Evolutionary conservation across 2,329 filamentous ascomycete genomes (phyloP).

Genomic region (Apiospora sp.): DNA sequence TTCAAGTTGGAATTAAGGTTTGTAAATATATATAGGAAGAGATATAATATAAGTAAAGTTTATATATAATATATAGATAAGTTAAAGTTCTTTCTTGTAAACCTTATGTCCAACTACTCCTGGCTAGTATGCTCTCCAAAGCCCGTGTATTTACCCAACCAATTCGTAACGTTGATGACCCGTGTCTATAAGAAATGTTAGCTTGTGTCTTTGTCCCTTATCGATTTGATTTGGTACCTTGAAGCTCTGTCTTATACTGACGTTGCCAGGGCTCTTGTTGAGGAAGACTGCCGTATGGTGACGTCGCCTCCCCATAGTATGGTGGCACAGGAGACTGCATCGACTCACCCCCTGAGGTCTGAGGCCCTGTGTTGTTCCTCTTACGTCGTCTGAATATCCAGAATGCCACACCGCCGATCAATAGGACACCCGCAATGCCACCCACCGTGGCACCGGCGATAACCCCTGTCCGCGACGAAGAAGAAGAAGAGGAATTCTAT

Average conservation of each 20-base stretch:
- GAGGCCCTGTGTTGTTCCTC: neutral
- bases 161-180: neutral
- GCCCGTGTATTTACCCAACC: neutral
- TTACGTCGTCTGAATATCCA: neutral
- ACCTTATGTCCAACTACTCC: too few species aligned
- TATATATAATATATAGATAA: too few species aligned
- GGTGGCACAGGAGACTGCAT: neutral
- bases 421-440: neutral
- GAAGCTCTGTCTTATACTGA: neutral
- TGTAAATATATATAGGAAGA: too few species aligned
- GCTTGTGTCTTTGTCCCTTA: neutral
- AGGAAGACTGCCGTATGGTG: neutral
- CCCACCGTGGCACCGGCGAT: neutral
- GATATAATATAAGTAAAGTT: too few species aligned
- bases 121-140: neutral
- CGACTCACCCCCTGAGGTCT: neutral
- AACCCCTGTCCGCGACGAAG: neutral
- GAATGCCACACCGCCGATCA: neutral
- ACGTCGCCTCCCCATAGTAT: neutral
- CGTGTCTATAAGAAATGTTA: neutral
- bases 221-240: neutral
- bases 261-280: neutral
- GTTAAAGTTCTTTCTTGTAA: too few species aligned
- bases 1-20: too few species aligned
- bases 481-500: too few species aligned